These are phyloP conservation scores for Xylaria palmicola DNA, from an alignment of 495 filamentous ascomycete genomes.

Conservation along the genomic window DNA sequence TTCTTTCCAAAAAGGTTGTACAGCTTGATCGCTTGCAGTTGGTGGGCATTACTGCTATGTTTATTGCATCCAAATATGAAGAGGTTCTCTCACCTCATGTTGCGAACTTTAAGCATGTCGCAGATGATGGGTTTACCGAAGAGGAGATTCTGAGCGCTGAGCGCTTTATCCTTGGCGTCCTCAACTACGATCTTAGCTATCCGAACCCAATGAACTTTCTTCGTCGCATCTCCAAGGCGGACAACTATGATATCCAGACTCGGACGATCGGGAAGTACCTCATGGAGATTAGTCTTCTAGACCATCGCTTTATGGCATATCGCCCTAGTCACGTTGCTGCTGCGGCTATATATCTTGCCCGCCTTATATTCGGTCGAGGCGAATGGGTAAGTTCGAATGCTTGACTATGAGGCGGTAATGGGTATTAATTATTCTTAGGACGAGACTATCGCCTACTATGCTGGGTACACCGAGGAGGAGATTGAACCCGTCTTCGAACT, in stretches of 20 bases:
- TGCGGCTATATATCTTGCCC: conserved; percentile 90
- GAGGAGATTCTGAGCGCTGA: conserved; percentile 96
- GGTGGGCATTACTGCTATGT: conserved; percentile 97
- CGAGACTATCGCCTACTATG: conserved; percentile 84
- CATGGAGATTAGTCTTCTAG: conserved; percentile 94
- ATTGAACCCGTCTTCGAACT: conserved; percentile 88
- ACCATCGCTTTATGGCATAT: conserved; percentile 86
- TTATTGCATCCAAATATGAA: conserved; percentile 98
- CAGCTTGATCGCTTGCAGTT: conserved; percentile 93
- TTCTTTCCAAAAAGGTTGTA: conserved; percentile 89
- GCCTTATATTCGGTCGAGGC: conserved; percentile 83
- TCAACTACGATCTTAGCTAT: conserved; percentile 97
- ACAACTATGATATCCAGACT: conserved; percentile 96
- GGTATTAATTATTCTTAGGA: conserved; percentile 55
- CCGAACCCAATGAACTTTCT: conserved; percentile 99
- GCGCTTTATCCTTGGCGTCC: conserved; percentile 81
- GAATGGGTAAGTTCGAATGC: conserved; percentile 70
- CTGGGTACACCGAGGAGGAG: conserved; percentile 89
- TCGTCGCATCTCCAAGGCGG: conserved; percentile 95
- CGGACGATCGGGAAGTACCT: conserved; percentile 96
- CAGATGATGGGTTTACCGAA: conserved; percentile 96
- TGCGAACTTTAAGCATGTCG: conserved; percentile 92
- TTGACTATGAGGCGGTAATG: not conserved
- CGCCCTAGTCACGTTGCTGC: conserved; percentile 87
- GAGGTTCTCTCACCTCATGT: conserved; percentile 97